Evolutionary conservation across 176 grass and related monocot genomes (phyloP).

Genomic region (Guadua angustifolia): DNA sequence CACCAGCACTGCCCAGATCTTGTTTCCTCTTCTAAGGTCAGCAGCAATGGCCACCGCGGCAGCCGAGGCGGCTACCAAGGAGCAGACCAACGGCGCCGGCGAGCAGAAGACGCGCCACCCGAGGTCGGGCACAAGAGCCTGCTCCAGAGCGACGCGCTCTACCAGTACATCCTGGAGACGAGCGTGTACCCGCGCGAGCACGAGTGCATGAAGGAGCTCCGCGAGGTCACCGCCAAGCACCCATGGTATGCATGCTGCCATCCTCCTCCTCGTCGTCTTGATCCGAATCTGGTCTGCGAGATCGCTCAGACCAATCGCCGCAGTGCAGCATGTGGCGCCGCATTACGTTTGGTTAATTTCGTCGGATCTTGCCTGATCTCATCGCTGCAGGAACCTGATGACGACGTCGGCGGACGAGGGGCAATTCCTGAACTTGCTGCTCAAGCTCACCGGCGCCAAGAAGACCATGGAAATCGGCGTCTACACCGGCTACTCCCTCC

Average conservation of each 20-base stretch:
- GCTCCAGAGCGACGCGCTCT: conserved; percentile 88
- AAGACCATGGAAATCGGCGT: conserved; percentile 99
- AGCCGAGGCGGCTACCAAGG: conserved; percentile 26
- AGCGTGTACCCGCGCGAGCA: conserved; percentile 85
- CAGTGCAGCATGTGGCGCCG: no score
- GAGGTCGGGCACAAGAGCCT: conserved; percentile 93
- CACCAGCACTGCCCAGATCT: not conserved
- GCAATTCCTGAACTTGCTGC: conserved; percentile 82
- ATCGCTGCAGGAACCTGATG: conserved; percentile 74
- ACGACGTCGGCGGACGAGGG: conserved; percentile 83
- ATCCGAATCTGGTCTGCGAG: not conserved
- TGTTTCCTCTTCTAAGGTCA: not conserved
- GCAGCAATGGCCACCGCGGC: conserved; percentile 50
- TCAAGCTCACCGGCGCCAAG: conserved; percentile 93
- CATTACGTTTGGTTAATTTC: no score
- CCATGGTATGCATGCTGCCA: conserved; percentile 46
- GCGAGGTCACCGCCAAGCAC: conserved; percentile 73
- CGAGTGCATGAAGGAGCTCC: conserved; percentile 87
- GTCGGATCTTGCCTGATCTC: not conserved
- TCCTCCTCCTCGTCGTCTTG: not conserved
- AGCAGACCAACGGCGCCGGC: conserved; percentile 45
- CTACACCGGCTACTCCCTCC: conserved; percentile 97
- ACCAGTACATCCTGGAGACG: conserved; percentile 92
- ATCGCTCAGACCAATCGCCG: not conserved
- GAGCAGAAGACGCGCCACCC: conserved; percentile 78